Base-by-base conservation (phyloP, 2,329 filamentous ascomycete species). In the Pseudomassariella vexata region DNA sequence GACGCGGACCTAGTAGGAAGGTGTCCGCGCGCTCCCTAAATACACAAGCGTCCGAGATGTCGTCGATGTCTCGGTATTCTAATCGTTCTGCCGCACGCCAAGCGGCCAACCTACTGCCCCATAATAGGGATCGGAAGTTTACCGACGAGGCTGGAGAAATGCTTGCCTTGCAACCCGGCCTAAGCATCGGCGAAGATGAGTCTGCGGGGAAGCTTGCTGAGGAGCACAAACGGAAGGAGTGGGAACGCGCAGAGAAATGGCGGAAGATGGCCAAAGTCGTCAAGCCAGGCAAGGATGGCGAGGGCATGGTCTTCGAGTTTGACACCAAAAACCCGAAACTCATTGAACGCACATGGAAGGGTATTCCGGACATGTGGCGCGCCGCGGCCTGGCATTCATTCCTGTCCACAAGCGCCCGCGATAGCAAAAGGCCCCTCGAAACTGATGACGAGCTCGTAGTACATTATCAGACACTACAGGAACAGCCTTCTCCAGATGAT, bases 361-460 rank as follows among this genome's bases (percentile, higher is more conserved):
- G 92, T 19, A 95, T 98, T 41, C 92, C 92, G 0, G 92, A 98
- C 59, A 79, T 87, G 41, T 98, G 92, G 92, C 82, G 92, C 31
- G 77, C 83, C 19, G 83, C 86, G 2, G 92, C 90, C 3, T 98
- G 92, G 92, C 90, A 90, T 62, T 87, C 88, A 4, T 98, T 98
- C 53, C 72, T 98, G 18, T 73, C 79, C 6, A 66, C 82, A 7
- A 90, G 85, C 42, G 87, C 88, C 20, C 79, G 74, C 50, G 75
- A 70, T 39, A 68, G 75, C 40, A 61, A 68, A 30, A 68, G 75
- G 36, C 42, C 45, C n/a, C 76, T 73, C 30, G 73, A 76, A 4
- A 68, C 76, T 0, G 85, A 92, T 35, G 76, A 81, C 24, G 72
- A 85, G 35, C 72, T 96, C 28, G 76, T 87, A 23, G 67, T 72